Evolutionary conservation across 352 stramenopile species (phyloP).

Genomic region (Saprolegnia diclina): DNA sequence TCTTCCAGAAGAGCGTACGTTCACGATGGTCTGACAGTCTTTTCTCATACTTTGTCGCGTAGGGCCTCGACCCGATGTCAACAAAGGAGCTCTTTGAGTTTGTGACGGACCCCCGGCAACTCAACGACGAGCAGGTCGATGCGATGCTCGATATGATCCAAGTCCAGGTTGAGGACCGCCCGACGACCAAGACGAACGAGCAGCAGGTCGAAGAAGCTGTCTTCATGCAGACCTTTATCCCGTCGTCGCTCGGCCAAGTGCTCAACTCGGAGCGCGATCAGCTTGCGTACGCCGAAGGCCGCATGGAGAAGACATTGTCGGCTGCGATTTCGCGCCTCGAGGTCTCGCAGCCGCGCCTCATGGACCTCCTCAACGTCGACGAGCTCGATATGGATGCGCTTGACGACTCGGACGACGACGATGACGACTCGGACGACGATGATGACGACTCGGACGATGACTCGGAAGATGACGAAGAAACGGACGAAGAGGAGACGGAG

Average conservation of each 20-base stretch:
- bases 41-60: slow-evolving; percentile 37
- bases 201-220: slow-evolving; percentile 92
- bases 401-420: slow-evolving; percentile 28
- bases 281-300: slow-evolving; percentile 76
- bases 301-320: slow-evolving; percentile 79
- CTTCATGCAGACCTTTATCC: slow-evolving; percentile 92
- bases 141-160: slow-evolving; percentile 88
- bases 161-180: slow-evolving; percentile 72
- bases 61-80: slow-evolving; percentile 89
- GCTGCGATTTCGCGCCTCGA: slow-evolving; percentile 73
- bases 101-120: slow-evolving; percentile 74
- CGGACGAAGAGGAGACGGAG: slow-evolving; percentile 59
- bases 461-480: slow-evolving; percentile 50
- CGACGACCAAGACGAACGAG: slow-evolving; percentile 49
- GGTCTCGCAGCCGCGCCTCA: slow-evolving; percentile 48
- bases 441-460: slow-evolving; percentile 33
- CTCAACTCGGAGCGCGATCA: slow-evolving; percentile 81
- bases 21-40: not conserved
- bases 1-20: slow-evolving; percentile 80
- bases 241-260: slow-evolving; percentile 92
- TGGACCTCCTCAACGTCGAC: slow-evolving; percentile 66
- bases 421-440: slow-evolving; percentile 31
- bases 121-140: slow-evolving; percentile 72
- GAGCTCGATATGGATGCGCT: slow-evolving; percentile 51
- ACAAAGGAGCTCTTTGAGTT: slow-evolving; percentile 96